Conservation (phyloP, 148 eudicot species). For the Chenopodium album region DNA sequence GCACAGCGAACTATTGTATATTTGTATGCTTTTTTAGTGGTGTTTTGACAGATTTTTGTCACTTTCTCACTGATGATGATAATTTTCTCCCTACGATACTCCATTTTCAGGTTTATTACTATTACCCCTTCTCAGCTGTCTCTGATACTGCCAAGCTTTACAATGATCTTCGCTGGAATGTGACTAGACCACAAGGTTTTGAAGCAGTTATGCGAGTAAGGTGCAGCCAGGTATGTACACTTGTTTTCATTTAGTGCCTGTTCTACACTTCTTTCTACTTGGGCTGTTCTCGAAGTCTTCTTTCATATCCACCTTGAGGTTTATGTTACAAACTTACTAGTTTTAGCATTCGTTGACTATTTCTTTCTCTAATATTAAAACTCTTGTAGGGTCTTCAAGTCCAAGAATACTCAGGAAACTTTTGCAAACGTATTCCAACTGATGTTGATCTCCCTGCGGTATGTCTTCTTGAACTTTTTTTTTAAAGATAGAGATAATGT, state of each 20-base stretch:
- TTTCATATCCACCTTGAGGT: background rate
- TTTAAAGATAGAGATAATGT: background rate
- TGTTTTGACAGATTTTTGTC: background rate
- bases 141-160: constrained; percentile 93
- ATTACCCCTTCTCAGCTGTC: constrained; percentile 86
- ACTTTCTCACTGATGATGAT: background rate
- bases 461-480: constrained; percentile 27
- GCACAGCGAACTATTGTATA: background rate
- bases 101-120: constrained; percentile 77
- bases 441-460: constrained; percentile 99
- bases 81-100: background rate
- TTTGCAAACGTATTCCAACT: constrained; percentile 96
- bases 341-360: background rate
- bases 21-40: background rate
- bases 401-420: constrained; percentile 95
- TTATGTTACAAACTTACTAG: background rate
- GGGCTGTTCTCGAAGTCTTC: background rate
- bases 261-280: constrained; percentile 6
- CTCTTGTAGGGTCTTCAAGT: constrained; percentile 78
- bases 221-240: constrained; percentile 76
- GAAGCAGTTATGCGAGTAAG: constrained; percentile 99
- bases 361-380: constrained; percentile 9
- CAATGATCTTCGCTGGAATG: constrained; percentile 97
- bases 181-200: constrained; percentile 94
- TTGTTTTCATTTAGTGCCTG: constrained; percentile 17